phyloP scores from a whole-genome alignment of 2,329 filamentous ascomycete genomes.

The Rhytidhysteron rufulum region DNA sequence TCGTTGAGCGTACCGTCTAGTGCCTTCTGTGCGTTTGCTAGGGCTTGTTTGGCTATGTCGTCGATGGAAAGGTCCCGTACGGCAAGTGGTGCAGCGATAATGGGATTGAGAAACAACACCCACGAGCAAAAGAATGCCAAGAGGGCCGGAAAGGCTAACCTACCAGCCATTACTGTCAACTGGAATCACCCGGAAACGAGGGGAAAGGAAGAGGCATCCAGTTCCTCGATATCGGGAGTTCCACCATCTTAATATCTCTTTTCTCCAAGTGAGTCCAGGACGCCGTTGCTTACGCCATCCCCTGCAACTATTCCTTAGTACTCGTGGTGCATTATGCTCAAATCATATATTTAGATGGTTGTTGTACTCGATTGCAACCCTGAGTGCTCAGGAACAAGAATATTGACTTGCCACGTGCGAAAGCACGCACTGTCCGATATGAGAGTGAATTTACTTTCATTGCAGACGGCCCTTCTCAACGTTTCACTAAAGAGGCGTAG shows the following conservation, averaged over 20 bases:
- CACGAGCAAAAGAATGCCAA: slow-evolving; percentile 20
- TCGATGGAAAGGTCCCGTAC: slow-evolving; percentile 20
- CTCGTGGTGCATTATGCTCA: background rate
- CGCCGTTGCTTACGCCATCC: background rate
- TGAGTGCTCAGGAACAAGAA: too few species aligned
- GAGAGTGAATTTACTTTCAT: too few species aligned
- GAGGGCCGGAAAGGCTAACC: slow-evolving; percentile 14
- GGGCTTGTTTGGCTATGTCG: slow-evolving; percentile 22
- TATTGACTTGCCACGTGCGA: too few species aligned
- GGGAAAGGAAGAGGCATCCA: background rate
- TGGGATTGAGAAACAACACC: slow-evolving; percentile 6
- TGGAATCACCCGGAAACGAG: background rate
- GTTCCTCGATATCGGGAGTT: background rate
- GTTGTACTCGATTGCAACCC: background rate
- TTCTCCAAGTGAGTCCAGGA: background rate
- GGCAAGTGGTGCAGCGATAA: slow-evolving; percentile 14
- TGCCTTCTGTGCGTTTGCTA: slow-evolving; percentile 23
- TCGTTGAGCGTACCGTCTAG: slow-evolving; percentile 25
- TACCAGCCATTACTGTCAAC: slow-evolving; percentile 18
- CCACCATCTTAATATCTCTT: background rate
- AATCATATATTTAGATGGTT: background rate
- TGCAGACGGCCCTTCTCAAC: too few species aligned
- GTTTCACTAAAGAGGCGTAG: too few species aligned
- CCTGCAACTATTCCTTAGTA: too few species aligned
- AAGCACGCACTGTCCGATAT: too few species aligned